Percentiles rank a stretch among this genome's conserved stretches.
Conservation (phyloP, 331 rosid genomes). For the Pyracantha coccinea region DNA sequence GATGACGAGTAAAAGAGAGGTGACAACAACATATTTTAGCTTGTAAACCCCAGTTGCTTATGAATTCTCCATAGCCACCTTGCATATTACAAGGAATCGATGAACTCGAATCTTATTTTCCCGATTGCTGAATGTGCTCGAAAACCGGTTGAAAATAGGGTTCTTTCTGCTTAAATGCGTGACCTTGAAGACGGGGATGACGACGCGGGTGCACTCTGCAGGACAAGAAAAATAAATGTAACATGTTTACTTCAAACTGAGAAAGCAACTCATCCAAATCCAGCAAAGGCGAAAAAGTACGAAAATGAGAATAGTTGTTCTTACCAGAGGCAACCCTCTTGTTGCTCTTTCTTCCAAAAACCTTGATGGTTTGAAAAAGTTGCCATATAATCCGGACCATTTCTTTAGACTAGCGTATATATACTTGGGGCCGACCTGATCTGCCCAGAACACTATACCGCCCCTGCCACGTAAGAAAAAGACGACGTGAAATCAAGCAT, state of each 20-base stretch:
- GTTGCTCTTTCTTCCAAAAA: slow-evolving; percentile 83
- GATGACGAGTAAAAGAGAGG: not conserved
- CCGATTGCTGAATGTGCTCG: not conserved
- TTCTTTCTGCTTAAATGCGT: slow-evolving; percentile 34
- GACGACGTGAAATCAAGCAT: not conserved
- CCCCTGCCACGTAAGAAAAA: slow-evolving; percentile 49
- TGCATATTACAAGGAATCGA: not conserved
- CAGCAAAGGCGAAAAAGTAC: not conserved
- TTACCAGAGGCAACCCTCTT: slow-evolving; percentile 76
- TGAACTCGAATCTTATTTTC: not conserved
- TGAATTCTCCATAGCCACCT: not conserved
- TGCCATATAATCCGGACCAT: slow-evolving; percentile 76
- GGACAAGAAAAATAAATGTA: not conserved
- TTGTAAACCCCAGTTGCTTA: not conserved
- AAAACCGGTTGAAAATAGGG: not conserved
- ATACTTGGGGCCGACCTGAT: slow-evolving; percentile 69
- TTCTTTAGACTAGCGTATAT: slow-evolving; percentile 62
- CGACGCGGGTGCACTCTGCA: slow-evolving; percentile 68
- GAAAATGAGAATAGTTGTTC: not conserved
- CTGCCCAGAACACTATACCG: slow-evolving; percentile 92
- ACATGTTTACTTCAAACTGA: not conserved
- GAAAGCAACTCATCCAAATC: not conserved
- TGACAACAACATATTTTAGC: not conserved
- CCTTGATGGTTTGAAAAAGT: slow-evolving; percentile 79
- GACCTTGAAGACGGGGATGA: slow-evolving; percentile 38